phyloP scores from a whole-genome alignment of 2,329 filamentous ascomycete species.

The Diaporthe australafricana region DNA sequence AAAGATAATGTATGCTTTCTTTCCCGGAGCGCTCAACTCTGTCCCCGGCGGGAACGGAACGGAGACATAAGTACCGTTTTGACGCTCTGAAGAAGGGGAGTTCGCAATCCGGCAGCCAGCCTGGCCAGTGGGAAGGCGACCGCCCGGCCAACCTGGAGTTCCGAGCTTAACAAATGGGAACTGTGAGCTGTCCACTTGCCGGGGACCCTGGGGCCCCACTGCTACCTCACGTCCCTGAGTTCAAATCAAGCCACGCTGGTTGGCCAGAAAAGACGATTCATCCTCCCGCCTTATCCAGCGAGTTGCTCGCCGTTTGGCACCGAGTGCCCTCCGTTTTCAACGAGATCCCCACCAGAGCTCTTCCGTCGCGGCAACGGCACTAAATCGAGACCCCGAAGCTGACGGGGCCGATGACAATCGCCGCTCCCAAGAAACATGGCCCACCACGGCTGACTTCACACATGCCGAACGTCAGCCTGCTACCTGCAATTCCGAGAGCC shows the following conservation, averaged over 20 bases:
- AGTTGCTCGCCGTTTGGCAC: constrained; percentile 13
- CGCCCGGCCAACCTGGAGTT: background rate
- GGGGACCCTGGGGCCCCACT: constrained; percentile 15
- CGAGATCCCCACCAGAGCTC: constrained; percentile 29
- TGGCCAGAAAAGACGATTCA: constrained; percentile 20
- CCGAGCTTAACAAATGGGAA: constrained; percentile 27
- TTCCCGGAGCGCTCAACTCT: constrained; percentile 8
- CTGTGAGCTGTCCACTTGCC: constrained; percentile 14
- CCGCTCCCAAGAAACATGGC: background rate
- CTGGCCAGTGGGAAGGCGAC: constrained; percentile 9
- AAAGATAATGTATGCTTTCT: constrained; percentile 30
- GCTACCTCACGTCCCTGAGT: constrained; percentile 16
- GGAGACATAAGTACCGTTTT: constrained; percentile 15
- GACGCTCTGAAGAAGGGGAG: background rate
- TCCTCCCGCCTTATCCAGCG: constrained; percentile 27
- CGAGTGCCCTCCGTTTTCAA: constrained; percentile 11
- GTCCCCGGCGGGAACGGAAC: constrained; percentile 28
- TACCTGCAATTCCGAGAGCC: background rate
- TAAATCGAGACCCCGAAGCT: constrained; percentile 20
- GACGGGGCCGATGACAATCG: constrained; percentile 24
- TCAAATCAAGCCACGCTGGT: constrained; percentile 34
- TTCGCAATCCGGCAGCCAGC: constrained; percentile 11
- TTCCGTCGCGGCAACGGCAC: constrained; percentile 29
- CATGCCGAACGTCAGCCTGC: background rate
- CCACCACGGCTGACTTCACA: constrained; percentile 1